Percentiles rank a stretch among this genome's conserved stretches.
These are phyloP conservation scores for Ogataea degrootiae DNA, from an alignment of 805 yeast species.

Conservation along the genomic window DNA sequence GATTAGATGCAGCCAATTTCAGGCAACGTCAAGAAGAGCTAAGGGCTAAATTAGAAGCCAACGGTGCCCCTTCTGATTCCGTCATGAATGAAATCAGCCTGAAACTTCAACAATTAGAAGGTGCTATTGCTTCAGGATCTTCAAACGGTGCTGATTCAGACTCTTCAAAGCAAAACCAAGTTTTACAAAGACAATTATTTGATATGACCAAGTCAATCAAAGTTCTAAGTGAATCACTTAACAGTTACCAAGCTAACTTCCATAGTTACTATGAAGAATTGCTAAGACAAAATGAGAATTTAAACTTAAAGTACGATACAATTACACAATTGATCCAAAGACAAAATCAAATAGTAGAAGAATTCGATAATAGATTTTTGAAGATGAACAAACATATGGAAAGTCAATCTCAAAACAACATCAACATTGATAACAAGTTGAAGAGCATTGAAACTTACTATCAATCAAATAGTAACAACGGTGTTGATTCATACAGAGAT, in stretches of 20 bases:
- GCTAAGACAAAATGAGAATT: constrained; percentile 7
- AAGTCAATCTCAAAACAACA: constrained; percentile 17
- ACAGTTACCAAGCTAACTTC: constrained; percentile 2
- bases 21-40: constrained; percentile 15
- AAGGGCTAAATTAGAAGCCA: constrained; percentile 8
- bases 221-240: constrained; percentile 7
- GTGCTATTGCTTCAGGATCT: neutral
- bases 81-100: constrained; percentile 2
- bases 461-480: constrained; percentile 1
- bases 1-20: constrained; percentile 6
- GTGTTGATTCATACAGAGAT: constrained; percentile 5
- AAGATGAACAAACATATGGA: constrained; percentile 13
- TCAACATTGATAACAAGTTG: constrained; percentile 12
- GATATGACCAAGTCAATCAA: constrained; percentile 17
- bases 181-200: constrained; percentile 18
- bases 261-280: constrained; percentile 5
- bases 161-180: constrained; percentile 5
- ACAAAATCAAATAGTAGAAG: constrained; percentile 15
- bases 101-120: constrained; percentile 7
- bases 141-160: neutral
- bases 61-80: neutral
- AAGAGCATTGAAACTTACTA: constrained; percentile 12
- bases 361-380: constrained; percentile 12
- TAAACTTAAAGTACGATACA: constrained; percentile 12
- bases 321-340: constrained; percentile 5